phyloP scores from a whole-genome alignment of 1,139 yeast genomes.

The Lodderomyces margitis region DNA sequence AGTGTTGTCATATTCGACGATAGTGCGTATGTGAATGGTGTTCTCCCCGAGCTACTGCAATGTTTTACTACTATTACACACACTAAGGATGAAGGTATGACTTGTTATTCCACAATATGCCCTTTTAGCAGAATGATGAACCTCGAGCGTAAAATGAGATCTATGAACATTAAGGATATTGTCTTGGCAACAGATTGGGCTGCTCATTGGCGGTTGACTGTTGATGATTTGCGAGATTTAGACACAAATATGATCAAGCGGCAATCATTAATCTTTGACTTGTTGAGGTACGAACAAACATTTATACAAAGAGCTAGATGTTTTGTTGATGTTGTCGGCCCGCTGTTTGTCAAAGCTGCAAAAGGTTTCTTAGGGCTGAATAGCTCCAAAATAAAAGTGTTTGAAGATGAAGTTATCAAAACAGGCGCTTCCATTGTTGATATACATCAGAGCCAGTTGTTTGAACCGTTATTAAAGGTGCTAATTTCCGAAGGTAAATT shows the following conservation, averaged over 20 bases:
- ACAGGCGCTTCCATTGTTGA: conserved; percentile 62
- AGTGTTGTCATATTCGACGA: conserved; percentile 23
- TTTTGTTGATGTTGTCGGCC: conserved; percentile 52
- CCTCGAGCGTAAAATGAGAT: conserved; percentile 33
- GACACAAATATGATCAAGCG: conserved; percentile 58
- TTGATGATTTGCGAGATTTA: conserved; percentile 53
- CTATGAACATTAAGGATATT: conserved; percentile 36
- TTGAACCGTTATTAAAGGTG: conserved; percentile 49
- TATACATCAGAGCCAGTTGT: conserved; percentile 53
- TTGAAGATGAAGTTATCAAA: conserved; percentile 58
- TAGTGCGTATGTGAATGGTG: conserved; percentile 30
- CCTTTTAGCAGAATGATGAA: conserved; percentile 36
- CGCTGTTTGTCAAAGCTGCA: conserved; percentile 47
- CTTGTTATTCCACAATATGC: conserved; percentile 42
- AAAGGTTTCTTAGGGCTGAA: conserved; percentile 38
- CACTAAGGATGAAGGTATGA: conserved; percentile 20
- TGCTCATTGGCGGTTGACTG: conserved; percentile 66
- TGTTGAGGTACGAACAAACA: conserved; percentile 72
- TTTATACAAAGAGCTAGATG: conserved; percentile 68
- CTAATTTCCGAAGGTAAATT: conserved; percentile 58
- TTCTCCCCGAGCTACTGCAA: conserved; percentile 34
- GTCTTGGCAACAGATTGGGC: conserved; percentile 65
- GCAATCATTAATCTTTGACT: conserved; percentile 77
- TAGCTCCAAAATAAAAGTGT: conserved; percentile 26
- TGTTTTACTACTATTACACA: conserved; percentile 33